Percentiles rank a stretch among this genome's conserved stretches.
Evolutionary conservation across 2,329 filamentous ascomycete species (phyloP).

Genomic region (Curvularia sp.): DNA sequence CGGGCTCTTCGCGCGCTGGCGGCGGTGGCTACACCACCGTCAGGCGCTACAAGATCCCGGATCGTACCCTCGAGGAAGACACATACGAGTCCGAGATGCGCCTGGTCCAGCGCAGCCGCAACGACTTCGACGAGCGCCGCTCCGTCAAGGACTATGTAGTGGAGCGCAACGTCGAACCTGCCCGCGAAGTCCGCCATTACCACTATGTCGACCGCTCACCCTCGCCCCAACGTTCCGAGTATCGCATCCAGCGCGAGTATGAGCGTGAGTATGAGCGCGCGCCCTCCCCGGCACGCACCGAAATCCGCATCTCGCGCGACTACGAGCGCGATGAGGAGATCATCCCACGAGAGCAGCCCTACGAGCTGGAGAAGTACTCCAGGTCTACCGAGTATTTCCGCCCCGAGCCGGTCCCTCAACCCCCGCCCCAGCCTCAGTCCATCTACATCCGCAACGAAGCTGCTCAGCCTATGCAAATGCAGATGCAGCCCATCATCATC

Average conservation of each 20-base stretch:
- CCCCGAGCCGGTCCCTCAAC: conserved; percentile 49
- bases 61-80: conserved; percentile 53
- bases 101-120: conserved; percentile 53
- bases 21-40: conserved; percentile 61
- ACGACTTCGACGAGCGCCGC: conserved; percentile 44
- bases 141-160: conserved; percentile 49
- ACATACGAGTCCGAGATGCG: conserved; percentile 58
- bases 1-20: conserved; percentile 35
- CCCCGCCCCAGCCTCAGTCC: conserved; percentile 42
- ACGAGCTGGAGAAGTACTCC: conserved; percentile 59
- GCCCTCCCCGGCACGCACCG: conserved; percentile 54
- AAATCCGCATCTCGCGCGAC: conserved; percentile 43
- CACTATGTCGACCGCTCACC: conserved; percentile 48
- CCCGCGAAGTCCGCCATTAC: conserved; percentile 47
- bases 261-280: conserved; percentile 48
- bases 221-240: conserved; percentile 56
- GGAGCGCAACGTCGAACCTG: conserved; percentile 42
- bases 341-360: conserved; percentile 39
- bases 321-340: conserved; percentile 43
- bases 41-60: conserved; percentile 66
- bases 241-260: conserved; percentile 60
- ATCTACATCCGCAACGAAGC: conserved; percentile 61
- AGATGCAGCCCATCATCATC: conserved; percentile 55
- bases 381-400: conserved; percentile 61
- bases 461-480: conserved; percentile 55